Conservation (phyloP, 106 monocot genomes). For the Narthecium ossifragum region DNA sequence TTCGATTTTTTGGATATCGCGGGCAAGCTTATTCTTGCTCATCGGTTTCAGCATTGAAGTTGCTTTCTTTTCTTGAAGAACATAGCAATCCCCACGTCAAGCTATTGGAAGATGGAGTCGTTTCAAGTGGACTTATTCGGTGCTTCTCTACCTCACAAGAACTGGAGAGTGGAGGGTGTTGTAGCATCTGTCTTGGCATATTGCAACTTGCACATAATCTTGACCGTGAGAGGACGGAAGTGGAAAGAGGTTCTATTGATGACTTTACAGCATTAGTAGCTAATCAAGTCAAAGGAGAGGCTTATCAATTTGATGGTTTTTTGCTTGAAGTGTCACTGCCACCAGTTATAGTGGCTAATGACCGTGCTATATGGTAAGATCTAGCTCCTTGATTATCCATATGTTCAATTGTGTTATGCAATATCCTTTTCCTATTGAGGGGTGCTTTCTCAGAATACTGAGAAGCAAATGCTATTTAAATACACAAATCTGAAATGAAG, state of each 20-base stretch:
- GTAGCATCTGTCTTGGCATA: conserved; percentile 74
- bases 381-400: neutral
- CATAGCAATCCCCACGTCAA: conserved; percentile 5
- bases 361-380: conserved; percentile 65
- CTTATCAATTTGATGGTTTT: conserved; percentile 56
- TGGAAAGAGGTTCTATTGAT: conserved; percentile 22
- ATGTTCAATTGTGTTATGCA: neutral
- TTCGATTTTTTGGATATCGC: conserved; percentile 49
- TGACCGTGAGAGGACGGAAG: conserved; percentile 12
- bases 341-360: conserved; percentile 62
- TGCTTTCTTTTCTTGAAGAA: conserved; percentile 39
- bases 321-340: conserved; percentile 72
- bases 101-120: conserved; percentile 11
- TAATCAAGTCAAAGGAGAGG: conserved; percentile 28
- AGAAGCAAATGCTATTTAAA: too few relatives aligned
- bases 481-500: too few relatives aligned
- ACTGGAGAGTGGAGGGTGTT: conserved; percentile 21
- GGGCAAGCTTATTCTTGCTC: conserved; percentile 38
- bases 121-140: conserved; percentile 3
- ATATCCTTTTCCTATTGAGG: too few relatives aligned
- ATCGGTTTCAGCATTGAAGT: conserved; percentile 24
- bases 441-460: too few relatives aligned
- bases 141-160: conserved; percentile 16
- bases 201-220: conserved; percentile 33
- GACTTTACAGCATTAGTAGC: conserved; percentile 25